phyloP scores from a whole-genome alignment of 2,329 filamentous ascomycete species.

The Colletotrichum chrysophilum region DNA sequence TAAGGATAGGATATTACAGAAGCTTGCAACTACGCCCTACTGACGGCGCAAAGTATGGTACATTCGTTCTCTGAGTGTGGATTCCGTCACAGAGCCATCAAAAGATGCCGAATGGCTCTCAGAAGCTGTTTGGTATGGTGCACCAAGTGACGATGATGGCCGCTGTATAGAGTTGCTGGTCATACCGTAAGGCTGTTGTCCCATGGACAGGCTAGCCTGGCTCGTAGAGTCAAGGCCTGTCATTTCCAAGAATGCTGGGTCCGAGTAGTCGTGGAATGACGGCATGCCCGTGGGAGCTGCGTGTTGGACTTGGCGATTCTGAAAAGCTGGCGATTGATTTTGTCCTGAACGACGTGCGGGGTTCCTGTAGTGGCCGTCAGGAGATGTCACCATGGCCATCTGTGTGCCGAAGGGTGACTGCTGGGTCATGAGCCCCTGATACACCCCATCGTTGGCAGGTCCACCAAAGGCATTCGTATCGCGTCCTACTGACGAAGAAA shows the following conservation, averaged over 20 bases:
- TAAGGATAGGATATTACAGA: background rate
- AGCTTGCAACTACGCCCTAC: background rate
- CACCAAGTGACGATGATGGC: background rate
- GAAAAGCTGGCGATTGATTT: background rate
- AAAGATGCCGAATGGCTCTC: background rate
- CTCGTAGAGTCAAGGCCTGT: background rate
- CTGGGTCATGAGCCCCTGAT: background rate
- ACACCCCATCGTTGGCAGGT: background rate
- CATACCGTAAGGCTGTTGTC: background rate
- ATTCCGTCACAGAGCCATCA: background rate
- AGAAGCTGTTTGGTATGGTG: background rate
- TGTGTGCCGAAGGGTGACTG: background rate
- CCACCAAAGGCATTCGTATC: background rate
- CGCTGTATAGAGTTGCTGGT: background rate
- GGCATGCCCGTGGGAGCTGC: background rate
- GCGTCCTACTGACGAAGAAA: background rate
- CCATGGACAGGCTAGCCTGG: background rate
- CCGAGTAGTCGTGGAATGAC: slow-evolving; percentile 9
- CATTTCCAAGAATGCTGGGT: slow-evolving; percentile 11
- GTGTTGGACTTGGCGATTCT: background rate
- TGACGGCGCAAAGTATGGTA: slow-evolving; percentile 4
- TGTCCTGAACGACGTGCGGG: background rate
- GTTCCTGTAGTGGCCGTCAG: background rate
- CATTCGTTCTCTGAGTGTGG: slow-evolving; percentile 2
- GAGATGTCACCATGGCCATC: background rate